phyloP scores from a whole-genome alignment of 129 eudicot species.

The Erigeron canadensis region DNA sequence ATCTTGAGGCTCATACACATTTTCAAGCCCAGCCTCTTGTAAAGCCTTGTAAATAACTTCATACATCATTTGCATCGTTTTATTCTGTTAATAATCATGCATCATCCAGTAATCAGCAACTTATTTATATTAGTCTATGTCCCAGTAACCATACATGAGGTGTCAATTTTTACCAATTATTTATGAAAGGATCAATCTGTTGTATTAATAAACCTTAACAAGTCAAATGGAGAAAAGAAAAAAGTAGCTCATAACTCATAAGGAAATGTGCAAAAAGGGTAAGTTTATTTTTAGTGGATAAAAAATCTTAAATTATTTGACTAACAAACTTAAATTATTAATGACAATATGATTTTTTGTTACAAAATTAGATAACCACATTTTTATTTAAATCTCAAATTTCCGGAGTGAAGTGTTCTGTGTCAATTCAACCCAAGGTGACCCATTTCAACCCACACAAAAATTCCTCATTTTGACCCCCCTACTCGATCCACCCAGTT shows the following conservation, averaged over 20 bases:
- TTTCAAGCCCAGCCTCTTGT: constrained; percentile 69
- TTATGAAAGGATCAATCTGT: not conserved
- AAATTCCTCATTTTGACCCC: not conserved
- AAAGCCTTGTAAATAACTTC: constrained; percentile 77
- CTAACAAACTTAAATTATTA: not conserved
- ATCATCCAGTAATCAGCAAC: not conserved
- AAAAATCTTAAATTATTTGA: not conserved
- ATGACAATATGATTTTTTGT: not conserved
- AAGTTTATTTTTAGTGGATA: not conserved
- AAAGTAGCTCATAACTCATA: not conserved
- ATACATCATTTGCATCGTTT: constrained; percentile 98
- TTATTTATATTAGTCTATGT: not conserved
- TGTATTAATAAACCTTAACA: not conserved
- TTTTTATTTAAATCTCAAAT: not conserved
- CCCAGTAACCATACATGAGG: not conserved
- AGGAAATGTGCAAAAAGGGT: not conserved
- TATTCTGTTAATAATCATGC: constrained; percentile 47
- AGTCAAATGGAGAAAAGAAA: not conserved
- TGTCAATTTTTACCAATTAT: not conserved
- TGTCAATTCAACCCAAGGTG: not conserved
- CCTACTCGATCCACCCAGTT: not conserved
- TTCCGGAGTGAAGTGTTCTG: not conserved
- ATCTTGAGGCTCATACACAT: constrained; percentile 74
- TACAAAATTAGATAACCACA: not conserved
- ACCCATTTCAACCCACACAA: not conserved